Evolutionary conservation across 805 yeast genomes (phyloP), one percentile per base, ranked within the genome.

Genomic region (Cyberlindnera bimundalis): DNA sequence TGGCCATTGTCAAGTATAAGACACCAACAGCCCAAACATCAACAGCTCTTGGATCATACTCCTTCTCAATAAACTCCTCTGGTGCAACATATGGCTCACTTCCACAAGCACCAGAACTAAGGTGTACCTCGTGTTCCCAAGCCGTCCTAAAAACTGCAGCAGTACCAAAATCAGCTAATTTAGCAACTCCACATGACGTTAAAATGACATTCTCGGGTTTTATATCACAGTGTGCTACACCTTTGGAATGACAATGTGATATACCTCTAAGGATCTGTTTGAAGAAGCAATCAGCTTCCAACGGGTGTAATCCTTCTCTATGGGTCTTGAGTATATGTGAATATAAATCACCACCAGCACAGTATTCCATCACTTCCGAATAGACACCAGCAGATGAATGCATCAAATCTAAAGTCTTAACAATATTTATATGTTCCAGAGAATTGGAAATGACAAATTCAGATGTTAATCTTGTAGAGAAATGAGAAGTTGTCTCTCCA

Each of bases 401-500:
- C 86, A 90, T 77, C 37, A 90, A 71, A 62, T 85, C 96, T 52
- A 78, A 77, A 8, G 85, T 86, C 60, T 79, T 81, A 53, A 76
- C 87, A 48, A 86, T 79, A 62, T 87, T 88, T 58, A 74, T 78
- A 67, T 73, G 93, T 48, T 79, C 83, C 58, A 84, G 70, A 23
- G 86, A 82, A 29, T 80, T 80, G 1, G 95, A 81, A 35, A 90
- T 85, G 59, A 93, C 86, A 68, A 91, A 90, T 59, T 93, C 98
- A 8, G 95, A 83, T 12, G 95, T 82, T 40, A 88, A 79, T 16
- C 97, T 75, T 38, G 96, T 98, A 53, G 91, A 71, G 19, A 93
- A 96, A 64, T 93, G 98, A 57, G 96, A 78, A 64, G 90, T 96
- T 1, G 97, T 96, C 59, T 89, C 91, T 62, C 89, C 96, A 53